Evolutionary conservation across 768 basidiomycete species (phyloP).

Genomic region (Tylopilus intermedius): DNA sequence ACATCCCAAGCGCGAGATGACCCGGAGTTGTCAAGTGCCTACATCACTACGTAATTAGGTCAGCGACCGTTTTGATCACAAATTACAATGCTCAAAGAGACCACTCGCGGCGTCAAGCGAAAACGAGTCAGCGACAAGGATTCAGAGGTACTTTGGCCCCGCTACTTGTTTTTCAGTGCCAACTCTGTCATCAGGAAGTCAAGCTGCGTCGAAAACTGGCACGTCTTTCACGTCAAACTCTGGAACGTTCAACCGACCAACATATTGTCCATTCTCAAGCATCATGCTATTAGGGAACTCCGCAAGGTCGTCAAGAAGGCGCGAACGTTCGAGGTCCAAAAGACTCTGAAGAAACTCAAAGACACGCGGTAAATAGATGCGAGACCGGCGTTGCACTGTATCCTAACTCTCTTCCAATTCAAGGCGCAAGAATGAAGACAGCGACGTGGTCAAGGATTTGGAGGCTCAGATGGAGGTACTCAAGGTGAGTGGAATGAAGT

Average conservation of each 20-base stretch:
- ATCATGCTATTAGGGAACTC: slow-evolving; percentile 68
- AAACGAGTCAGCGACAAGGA: slow-evolving; percentile 40
- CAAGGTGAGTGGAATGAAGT: slow-evolving; percentile 47
- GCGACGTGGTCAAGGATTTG: slow-evolving; percentile 41
- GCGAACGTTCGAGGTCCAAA: slow-evolving; percentile 74
- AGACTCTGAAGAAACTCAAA: slow-evolving; percentile 78
- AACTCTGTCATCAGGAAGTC: slow-evolving; percentile 24
- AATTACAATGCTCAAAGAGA: slow-evolving; percentile 1
- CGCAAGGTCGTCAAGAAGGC: slow-evolving; percentile 77
- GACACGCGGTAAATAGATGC: slow-evolving; percentile 46
- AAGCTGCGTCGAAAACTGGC: slow-evolving; percentile 55
- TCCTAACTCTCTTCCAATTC: slow-evolving; percentile 3
- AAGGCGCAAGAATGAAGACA: slow-evolving; percentile 35
- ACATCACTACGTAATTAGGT: slow-evolving; percentile 13
- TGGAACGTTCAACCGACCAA: slow-evolving; percentile 10
- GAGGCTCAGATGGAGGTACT: slow-evolving; percentile 58
- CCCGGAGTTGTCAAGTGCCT: not conserved
- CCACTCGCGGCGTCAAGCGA: slow-evolving; percentile 37
- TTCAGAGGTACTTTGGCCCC: slow-evolving; percentile 14
- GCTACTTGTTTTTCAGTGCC: not conserved
- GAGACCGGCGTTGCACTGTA: not conserved
- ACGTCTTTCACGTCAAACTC: slow-evolving; percentile 26
- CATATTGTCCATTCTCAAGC: slow-evolving; percentile 39
- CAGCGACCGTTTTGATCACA: slow-evolving; percentile 4
- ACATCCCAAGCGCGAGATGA: slow-evolving; percentile 24